phyloP scores from a whole-genome alignment of 192 early-diverging fungal species.

The Funneliformis mosseae region DNA sequence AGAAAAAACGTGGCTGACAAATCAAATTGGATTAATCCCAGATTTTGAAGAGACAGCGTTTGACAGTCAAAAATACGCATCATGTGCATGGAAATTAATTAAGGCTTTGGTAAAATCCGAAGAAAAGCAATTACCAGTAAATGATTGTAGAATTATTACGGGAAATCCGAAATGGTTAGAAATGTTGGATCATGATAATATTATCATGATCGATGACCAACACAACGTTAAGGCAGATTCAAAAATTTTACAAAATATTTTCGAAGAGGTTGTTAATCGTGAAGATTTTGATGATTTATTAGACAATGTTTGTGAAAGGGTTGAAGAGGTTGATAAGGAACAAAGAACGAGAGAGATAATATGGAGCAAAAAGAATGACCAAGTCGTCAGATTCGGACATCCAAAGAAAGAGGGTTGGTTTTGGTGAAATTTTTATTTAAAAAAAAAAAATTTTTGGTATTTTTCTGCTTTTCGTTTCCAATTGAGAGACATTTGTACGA shows the following conservation, averaged over 20 bases:
- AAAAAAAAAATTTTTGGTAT: too few relatives aligned
- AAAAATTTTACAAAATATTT: conserved; percentile 30
- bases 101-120: background rate
- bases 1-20: conserved; percentile 16
- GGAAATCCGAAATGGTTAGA: conserved; percentile 20
- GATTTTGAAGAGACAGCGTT: conserved; percentile 33
- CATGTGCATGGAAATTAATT: conserved; percentile 32
- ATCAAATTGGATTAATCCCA: conserved; percentile 25
- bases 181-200: conserved; percentile 30
- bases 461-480: too few relatives aligned
- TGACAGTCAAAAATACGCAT: conserved; percentile 31
- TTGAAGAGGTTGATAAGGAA: conserved; percentile 34
- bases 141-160: conserved; percentile 17
- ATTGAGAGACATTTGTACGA: too few relatives aligned
- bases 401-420: conserved; percentile 1
- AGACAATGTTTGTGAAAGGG: conserved; percentile 19
- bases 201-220: conserved; percentile 18
- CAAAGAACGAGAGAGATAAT: conserved; percentile 31
- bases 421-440: too few relatives aligned
- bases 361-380: conserved; percentile 34
- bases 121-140: background rate
- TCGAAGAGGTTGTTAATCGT: background rate
- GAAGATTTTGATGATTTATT: conserved; percentile 26
- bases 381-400: conserved; percentile 15
- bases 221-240: conserved; percentile 24